Percentiles rank a stretch among this genome's conserved stretches.
These are phyloP conservation scores for Dipteronia sinensis DNA, from an alignment of 345 rosid genomes.

Conservation along the genomic window DNA sequence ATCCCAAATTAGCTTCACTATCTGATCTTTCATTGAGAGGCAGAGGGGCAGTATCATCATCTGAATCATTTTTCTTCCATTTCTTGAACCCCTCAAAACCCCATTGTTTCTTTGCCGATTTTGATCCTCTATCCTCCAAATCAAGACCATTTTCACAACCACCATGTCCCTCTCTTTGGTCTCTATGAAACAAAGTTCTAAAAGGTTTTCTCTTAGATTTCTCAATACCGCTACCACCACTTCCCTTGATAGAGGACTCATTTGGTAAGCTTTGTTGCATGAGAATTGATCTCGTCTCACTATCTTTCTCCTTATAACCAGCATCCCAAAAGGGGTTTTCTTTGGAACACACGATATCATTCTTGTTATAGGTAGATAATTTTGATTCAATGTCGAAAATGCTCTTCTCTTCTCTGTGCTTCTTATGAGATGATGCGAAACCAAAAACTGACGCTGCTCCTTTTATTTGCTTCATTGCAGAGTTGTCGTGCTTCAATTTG, in stretches of 20 bases:
- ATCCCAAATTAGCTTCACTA: conserved; percentile 34
- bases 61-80: conserved; percentile 64
- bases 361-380: conserved; percentile 13
- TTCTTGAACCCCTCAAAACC: conserved; percentile 63
- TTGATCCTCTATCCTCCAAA: conserved; percentile 38
- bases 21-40: conserved; percentile 59
- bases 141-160: conserved; percentile 22
- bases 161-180: conserved; percentile 31
- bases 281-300: conserved; percentile 52
- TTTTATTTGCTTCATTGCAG: conserved; percentile 58
- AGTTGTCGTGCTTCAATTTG: conserved; percentile 41
- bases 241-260: conserved; percentile 34
- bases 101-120: conserved; percentile 64
- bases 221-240: conserved; percentile 22
- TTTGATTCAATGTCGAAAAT: conserved; percentile 46
- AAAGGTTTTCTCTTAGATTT: conserved; percentile 59
- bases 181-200: conserved; percentile 44
- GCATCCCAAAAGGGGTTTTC: conserved; percentile 53
- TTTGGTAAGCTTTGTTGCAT: conserved; percentile 46
- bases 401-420: conserved; percentile 44
- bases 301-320: conserved; percentile 36
- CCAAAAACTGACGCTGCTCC: conserved; percentile 67
- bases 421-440: conserved; percentile 45
- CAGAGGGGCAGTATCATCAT: conserved; percentile 64
- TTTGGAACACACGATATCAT: conserved; percentile 18